Evolutionary conservation across 78 protist genomes (phyloP).

Genomic region (Acrasis kona): DNA sequence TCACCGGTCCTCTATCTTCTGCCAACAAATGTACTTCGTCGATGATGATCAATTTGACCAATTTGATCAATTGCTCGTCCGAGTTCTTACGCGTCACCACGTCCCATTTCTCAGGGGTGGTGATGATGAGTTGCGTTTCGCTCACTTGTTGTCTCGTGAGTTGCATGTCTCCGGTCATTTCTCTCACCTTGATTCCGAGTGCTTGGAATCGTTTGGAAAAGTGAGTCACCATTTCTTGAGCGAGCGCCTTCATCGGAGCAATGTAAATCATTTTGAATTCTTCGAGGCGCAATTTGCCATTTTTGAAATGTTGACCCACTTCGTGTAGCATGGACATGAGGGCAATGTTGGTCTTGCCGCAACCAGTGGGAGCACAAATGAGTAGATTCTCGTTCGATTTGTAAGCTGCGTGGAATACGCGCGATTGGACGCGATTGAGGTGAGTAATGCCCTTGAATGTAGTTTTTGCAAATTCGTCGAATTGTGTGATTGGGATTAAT

Average conservation of each 20-base stretch:
- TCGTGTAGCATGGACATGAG: constrained; percentile 48
- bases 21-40: constrained; percentile 98
- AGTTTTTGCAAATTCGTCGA: neutral
- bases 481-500: neutral
- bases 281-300: neutral
- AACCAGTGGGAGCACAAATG: constrained; percentile 96
- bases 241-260: constrained; percentile 99
- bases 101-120: constrained; percentile 99
- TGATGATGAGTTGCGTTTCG: constrained; percentile 86
- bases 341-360: constrained; percentile 80
- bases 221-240: constrained; percentile 71
- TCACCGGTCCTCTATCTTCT: constrained; percentile 96
- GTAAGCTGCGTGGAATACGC: constrained; percentile 69
- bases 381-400: constrained; percentile 80
- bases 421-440: constrained; percentile 25
- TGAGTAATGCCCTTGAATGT: neutral
- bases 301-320: constrained; percentile 29
- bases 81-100: constrained; percentile 92
- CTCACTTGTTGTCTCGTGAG: constrained; percentile 80
- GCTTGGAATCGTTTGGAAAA: constrained; percentile 51
- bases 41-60: constrained; percentile 77
- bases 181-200: constrained; percentile 75
- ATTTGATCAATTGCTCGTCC: constrained; percentile 50
- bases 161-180: constrained; percentile 98
- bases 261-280: constrained; percentile 94